Evolutionary conservation across 164 flowering plant species (phyloP).

Genomic region (Kingdonia uniflora): DNA sequence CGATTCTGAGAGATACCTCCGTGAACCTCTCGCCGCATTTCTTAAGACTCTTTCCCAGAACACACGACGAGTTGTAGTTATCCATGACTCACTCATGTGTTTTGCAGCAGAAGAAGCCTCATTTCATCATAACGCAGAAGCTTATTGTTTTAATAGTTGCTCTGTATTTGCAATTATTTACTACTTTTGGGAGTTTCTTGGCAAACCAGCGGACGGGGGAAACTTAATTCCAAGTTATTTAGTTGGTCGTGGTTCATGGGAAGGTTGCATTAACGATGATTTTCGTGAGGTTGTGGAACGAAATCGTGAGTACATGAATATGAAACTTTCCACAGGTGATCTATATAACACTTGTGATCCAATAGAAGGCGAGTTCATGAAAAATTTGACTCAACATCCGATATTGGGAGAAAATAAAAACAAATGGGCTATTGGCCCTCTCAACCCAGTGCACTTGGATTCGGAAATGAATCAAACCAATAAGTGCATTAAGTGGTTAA

Average conservation of each 20-base stretch:
- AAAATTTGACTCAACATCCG: too few relatives aligned
- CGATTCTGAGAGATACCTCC: conserved; percentile 26
- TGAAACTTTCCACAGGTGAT: not conserved
- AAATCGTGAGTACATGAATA: not conserved
- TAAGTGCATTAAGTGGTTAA: not conserved
- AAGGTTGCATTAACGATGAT: not conserved
- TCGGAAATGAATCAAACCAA: not conserved
- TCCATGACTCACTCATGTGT: conserved; percentile 46
- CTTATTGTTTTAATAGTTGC: conserved; percentile 36
- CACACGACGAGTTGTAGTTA: conserved; percentile 24
- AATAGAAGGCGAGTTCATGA: too few relatives aligned
- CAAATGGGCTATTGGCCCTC: too few relatives aligned
- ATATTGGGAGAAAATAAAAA: too few relatives aligned
- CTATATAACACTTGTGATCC: not conserved
- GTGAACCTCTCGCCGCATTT: conserved; percentile 32
- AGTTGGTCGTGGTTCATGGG: not conserved
- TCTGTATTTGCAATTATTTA: conserved; percentile 32
- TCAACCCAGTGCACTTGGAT: too few relatives aligned
- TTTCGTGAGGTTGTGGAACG: not conserved
- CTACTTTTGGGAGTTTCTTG: not conserved
- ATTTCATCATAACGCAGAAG: conserved; percentile 34
- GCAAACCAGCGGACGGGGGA: too few relatives aligned
- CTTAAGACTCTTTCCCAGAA: conserved; percentile 20
- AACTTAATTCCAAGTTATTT: too few relatives aligned
- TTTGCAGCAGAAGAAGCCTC: conserved; percentile 40